A percentile compares a stretch with the other conserved stretches of the same genome.
Conservation (phyloP, 148 eudicot genomes). For the Vaccinium darrowii region DNA sequence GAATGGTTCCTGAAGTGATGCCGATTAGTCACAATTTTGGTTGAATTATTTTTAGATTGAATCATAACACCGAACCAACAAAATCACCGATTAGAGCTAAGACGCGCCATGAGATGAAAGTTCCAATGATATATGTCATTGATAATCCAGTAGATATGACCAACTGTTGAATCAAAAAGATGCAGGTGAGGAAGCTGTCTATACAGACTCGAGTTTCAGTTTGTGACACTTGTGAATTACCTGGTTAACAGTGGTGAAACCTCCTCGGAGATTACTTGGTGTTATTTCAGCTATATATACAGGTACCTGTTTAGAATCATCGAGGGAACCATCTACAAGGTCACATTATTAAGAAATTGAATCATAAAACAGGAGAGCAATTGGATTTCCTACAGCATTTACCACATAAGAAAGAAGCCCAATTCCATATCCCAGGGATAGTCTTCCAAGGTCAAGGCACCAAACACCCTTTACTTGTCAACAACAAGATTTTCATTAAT, state of each 20-base stretch:
- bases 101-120: constrained; percentile 53
- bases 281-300: constrained; percentile 86
- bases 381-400: constrained; percentile 16
- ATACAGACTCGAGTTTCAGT: not conserved
- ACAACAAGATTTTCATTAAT: not conserved
- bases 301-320: constrained; percentile 53
- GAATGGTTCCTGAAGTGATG: constrained; percentile 50
- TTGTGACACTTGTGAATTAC: constrained; percentile 27
- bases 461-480: constrained; percentile 47
- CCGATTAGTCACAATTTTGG: constrained; percentile 1
- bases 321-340: not conserved
- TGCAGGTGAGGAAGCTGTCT: not conserved
- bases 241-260: constrained; percentile 68
- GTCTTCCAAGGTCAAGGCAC: constrained; percentile 69
- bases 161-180: constrained; percentile 45
- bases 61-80: not conserved
- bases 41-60: not conserved
- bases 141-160: constrained; percentile 63
- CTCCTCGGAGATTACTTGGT: constrained; percentile 81
- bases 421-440: constrained; percentile 59
- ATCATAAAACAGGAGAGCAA: not conserved
- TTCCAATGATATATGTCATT: constrained; percentile 54
- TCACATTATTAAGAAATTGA: not conserved
- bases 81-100: constrained; percentile 53
- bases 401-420: constrained; percentile 81